Conservation (phyloP, 352 stramenopile species). For the Phytophthora sansomeana region DNA sequence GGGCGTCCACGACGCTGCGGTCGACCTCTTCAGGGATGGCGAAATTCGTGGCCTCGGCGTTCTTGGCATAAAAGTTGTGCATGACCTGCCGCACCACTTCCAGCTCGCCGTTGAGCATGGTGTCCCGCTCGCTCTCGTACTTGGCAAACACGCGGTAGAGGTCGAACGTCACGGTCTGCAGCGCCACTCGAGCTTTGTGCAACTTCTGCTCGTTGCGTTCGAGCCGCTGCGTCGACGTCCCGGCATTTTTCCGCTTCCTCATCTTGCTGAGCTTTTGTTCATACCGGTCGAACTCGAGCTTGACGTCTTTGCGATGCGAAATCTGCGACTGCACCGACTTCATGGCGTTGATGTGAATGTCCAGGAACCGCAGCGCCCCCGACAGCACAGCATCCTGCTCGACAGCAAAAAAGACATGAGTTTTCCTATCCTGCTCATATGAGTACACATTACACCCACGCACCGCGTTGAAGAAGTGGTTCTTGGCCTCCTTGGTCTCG, state of each 20-base stretch:
- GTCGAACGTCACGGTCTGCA: conserved; percentile 66
- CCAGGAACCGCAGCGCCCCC: conserved; percentile 68
- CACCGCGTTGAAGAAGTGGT: conserved; percentile 79
- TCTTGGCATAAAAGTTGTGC: conserved; percentile 82
- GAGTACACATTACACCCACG: background rate
- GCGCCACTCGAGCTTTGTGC: conserved; percentile 42
- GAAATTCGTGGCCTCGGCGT: conserved; percentile 75
- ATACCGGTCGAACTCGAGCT: conserved; percentile 81
- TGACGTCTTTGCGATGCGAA: conserved; percentile 65
- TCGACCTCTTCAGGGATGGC: conserved; percentile 65
- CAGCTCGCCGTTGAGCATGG: conserved; percentile 80
- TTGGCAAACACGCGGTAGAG: conserved; percentile 83
- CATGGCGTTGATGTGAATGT: conserved; percentile 84
- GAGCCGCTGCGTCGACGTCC: conserved; percentile 33
- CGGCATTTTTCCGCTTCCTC: conserved; percentile 22
- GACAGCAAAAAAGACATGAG: conserved; percentile 1
- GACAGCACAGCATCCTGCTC: conserved; percentile 66
- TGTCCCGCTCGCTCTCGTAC: conserved; percentile 78
- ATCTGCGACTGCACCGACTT: conserved; percentile 79
- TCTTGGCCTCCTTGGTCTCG: conserved; percentile 79
- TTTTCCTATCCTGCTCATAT: background rate
- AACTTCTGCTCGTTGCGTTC: conserved; percentile 73
- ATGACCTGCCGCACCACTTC: conserved; percentile 86
- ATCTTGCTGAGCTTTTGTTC: conserved; percentile 60
- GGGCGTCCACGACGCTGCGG: conserved; percentile 50